Base-by-base conservation (phyloP, 202 grass and related monocot species). In the Bolboschoenoplectus hybrid region DNA sequence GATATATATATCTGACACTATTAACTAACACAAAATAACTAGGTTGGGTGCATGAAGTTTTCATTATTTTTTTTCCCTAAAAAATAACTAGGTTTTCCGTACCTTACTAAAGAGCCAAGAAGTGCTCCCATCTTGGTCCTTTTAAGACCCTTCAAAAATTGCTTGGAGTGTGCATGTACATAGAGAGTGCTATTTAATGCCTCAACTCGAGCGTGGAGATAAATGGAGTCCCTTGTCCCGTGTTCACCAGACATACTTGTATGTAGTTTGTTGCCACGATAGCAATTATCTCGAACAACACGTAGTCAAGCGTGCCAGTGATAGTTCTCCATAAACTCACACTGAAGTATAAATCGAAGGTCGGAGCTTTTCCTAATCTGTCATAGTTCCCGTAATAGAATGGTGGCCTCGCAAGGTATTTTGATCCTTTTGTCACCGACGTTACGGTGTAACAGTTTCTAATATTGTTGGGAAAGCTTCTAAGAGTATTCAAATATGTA, bases 381-480 rank as follows among this genome's bases (percentile, higher is more conserved):
- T 75, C 71, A 7, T 50, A 75, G 41, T 75, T 34, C 1, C 71
- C 71, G 11, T 75, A 75, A 52, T 52, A 52, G 71, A 75, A 75
- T 43, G 71, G 7, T 51, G 71, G 44, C 8, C 71, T 47, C 3
- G 51, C 71, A 75, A 75, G 17, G 17, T 75, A 75, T 20, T 75
- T 75, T 44, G 44, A 50, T 51, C 44, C 71, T 75, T 43, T 47
- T 20, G 11, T 44, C 10, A 75, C 71, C 1, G 14, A 4, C 8
- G 14, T 17, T 75, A 75, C 2, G 32, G 36, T 75, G 16, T 75
- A 75, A 75, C 71, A 75, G 16, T 52, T 75, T 9, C 16, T 75
- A 75, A 6, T 52, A 17, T 49, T 49, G 47, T 43, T 19, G 9
- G 71, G 71, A 75, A 75, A 75, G 11, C 36, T 75, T 26, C 71